Conservation (phyloP, 805 yeast species). For the Debaryomyces prosopidis region DNA sequence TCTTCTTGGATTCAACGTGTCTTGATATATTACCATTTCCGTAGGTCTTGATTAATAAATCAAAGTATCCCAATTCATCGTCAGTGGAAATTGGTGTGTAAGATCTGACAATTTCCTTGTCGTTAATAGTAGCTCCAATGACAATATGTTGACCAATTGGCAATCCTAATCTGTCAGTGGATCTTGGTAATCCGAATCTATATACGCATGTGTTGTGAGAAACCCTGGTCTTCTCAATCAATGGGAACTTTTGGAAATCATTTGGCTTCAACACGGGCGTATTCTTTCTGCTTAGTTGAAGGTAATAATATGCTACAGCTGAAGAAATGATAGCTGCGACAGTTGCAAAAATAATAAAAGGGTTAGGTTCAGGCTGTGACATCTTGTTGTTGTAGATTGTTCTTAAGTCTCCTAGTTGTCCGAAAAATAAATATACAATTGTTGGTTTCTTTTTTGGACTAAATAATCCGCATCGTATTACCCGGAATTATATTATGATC, state of each 20-base stretch:
- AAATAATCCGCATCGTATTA: no score
- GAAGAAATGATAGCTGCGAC: constrained; percentile 37
- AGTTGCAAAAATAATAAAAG: constrained; percentile 39
- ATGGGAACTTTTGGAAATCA: constrained; percentile 74
- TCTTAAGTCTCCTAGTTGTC: background rate
- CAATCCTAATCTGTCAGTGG: constrained; percentile 74
- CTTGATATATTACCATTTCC: constrained; percentile 83
- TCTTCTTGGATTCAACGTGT: constrained; percentile 64
- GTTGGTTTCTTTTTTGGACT: no score
- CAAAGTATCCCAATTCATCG: constrained; percentile 78
- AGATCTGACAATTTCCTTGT: constrained; percentile 78
- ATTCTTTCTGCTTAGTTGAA: constrained; percentile 34
- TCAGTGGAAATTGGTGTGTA: constrained; percentile 89
- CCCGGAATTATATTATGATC: no score
- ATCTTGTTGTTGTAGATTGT: constrained; percentile 1
- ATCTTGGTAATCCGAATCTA: constrained; percentile 78
- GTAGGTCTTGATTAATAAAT: constrained; percentile 81
- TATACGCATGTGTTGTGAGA: constrained; percentile 82
- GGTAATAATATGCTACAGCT: constrained; percentile 32
- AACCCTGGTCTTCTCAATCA: constrained; percentile 72
- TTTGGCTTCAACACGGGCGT: constrained; percentile 62
- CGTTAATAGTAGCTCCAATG: constrained; percentile 72
- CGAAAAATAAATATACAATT: no score
- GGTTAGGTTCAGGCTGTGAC: constrained; percentile 34
- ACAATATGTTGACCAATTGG: constrained; percentile 95